Evolutionary conservation across 345 rosid genomes (phyloP), one percentile per base, ranked within the genome.

Genomic region (Heritiera littoralis): DNA sequence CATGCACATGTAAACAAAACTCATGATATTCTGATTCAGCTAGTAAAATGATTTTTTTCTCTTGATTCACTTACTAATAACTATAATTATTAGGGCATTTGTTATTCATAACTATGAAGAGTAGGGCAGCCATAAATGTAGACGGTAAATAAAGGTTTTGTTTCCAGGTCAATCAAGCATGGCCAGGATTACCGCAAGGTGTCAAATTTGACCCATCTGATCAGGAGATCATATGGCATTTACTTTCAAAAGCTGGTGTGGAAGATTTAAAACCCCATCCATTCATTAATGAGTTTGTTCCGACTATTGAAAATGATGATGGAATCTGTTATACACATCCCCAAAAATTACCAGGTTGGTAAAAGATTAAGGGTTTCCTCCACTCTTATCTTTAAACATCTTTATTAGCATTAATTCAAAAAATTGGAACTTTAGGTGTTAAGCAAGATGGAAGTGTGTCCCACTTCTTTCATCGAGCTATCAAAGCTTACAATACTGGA

Each of bases 241-340:
- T 96, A 81, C 89, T 89, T 74, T 89, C 97, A 38, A 94, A 94
- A 86, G 80, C 81, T 74, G 92, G 91, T 63, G 74, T 54, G 7
- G 89, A 72, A 45, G 89, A 84, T 65, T 76, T 80, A 17, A 84
- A 79, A 65, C 77, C 91, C 60, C 99, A 96, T 82, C 97, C 97
- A 0, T 96, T 92, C 79, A 91, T 90, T 10, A 79, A 89, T 9
- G 98, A 94, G 84, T 96, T 96, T 84, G 87, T 96, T 65, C 97
- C 90, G 20, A 94, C 93, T 55, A 90, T 96, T 38, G 77, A 88
- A 51, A 87, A 92, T 78, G 97, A 92, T 80, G 97, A 89, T 83
- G 98, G 99, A 55, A 96, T 96, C 85, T 96, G 99, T 78, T 94
- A 96, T 83, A 89, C 99, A 1, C 99, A 96, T 89, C 99, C 99